phyloP scores from a whole-genome alignment of 352 stramenopile species.

The Pythium utonaiense region DNA sequence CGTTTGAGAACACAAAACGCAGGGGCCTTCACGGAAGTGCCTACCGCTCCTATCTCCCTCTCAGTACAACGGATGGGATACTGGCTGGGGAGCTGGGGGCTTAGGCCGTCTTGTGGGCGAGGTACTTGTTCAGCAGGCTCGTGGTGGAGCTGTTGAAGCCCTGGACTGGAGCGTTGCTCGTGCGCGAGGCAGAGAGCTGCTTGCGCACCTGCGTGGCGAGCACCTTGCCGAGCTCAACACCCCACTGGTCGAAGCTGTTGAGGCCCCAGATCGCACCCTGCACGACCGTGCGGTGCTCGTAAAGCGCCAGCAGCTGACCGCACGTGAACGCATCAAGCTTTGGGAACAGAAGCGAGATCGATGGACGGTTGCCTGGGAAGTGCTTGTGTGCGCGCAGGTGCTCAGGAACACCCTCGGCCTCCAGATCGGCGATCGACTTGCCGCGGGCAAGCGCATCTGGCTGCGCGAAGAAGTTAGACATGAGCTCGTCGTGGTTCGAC shows the following conservation, averaged over 20 bases:
- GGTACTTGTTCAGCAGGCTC: conserved; percentile 91
- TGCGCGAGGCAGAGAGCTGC: conserved; percentile 83
- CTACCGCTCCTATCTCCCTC: not conserved
- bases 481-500: conserved; percentile 99
- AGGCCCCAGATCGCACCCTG: conserved; percentile 99
- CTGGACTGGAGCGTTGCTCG: conserved; percentile 71
- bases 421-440: conserved; percentile 94
- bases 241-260: conserved; percentile 99
- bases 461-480: conserved; percentile 99
- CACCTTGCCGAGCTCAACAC: conserved; percentile 98
- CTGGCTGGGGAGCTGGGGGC: not conserved
- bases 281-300: conserved; percentile 96
- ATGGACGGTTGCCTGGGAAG: conserved; percentile 97
- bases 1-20: not conserved
- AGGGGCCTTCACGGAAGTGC: not conserved
- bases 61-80: not conserved
- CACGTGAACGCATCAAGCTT: conserved; percentile 93
- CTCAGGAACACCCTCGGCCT: conserved; percentile 90
- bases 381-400: conserved; percentile 93
- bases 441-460: conserved; percentile 96
- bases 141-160: conserved; percentile 95
- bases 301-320: conserved; percentile 96
- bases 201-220: conserved; percentile 94
- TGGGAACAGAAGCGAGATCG: conserved; percentile 95
- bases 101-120: conserved; percentile 72